Percentiles rank a stretch among this genome's conserved stretches.
Conservation (phyloP, 306 rosid species). For the Cyamopsis tetragonoloba region DNA sequence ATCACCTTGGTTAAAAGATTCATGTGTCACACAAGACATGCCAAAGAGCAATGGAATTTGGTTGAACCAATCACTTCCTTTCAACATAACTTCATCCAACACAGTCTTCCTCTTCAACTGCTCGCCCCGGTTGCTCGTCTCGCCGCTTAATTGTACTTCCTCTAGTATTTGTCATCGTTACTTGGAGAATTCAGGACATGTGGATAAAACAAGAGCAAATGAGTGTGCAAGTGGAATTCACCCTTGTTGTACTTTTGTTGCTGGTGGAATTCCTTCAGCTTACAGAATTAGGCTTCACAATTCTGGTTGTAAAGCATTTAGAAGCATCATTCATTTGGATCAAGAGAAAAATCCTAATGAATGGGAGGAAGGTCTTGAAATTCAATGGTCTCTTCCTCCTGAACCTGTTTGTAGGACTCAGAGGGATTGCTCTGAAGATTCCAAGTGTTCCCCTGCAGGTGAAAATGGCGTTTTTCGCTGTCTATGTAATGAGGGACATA, state of each 20-base stretch:
- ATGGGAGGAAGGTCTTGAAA: conserved; percentile 91
- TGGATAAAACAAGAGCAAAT: conserved; percentile 38
- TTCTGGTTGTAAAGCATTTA: conserved; percentile 87
- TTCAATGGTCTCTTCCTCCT: conserved; percentile 77
- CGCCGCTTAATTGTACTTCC: conserved; percentile 87
- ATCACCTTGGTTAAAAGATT: conserved; percentile 65
- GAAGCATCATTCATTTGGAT: conserved; percentile 75
- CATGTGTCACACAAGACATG: conserved; percentile 81
- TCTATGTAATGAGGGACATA: conserved; percentile 54
- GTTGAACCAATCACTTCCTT: conserved; percentile 91
- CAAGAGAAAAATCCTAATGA: conserved; percentile 48
- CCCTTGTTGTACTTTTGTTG: conserved; percentile 82
- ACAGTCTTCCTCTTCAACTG: conserved; percentile 79
- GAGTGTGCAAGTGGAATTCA: conserved; percentile 58
- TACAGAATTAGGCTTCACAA: conserved; percentile 83
- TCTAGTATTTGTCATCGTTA: conserved; percentile 79
- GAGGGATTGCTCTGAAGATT: conserved; percentile 53
- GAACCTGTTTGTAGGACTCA: conserved; percentile 75
- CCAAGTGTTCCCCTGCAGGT: conserved; percentile 45
- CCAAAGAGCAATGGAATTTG: conserved; percentile 67
- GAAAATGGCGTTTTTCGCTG: conserved; percentile 38
- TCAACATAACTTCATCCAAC: conserved; percentile 77
- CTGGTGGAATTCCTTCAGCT: conserved; percentile 89
- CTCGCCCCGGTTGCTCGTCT: conserved; percentile 79
- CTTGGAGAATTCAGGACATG: conserved; percentile 65